Evolutionary conservation across 768 basidiomycete genomes (phyloP), one percentile per base, ranked within the genome.

Genomic region (Tubosaeta sp.): DNA sequence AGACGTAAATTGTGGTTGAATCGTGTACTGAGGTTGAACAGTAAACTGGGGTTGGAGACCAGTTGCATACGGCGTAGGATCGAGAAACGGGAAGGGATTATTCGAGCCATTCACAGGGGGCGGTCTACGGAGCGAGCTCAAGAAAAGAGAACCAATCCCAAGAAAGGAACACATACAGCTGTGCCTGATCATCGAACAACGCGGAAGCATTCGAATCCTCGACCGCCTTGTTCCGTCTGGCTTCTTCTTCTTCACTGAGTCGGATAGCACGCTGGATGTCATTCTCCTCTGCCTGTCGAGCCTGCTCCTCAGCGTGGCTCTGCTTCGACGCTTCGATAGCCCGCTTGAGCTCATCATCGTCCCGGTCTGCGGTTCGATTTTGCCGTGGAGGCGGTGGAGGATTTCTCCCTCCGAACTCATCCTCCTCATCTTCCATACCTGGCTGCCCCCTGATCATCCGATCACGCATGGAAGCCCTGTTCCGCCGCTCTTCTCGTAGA

Each of bases 261-360:
- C 81, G 78, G 63, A 99, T 77, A 1, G 97, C 97, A 64, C 83
- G 74, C 58, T 83, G 75, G 22, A 98, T 68, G 59, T 97, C 97
- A n/a, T 77, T 76, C 60, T 99, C 93, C 72, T 87, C 93, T 12
- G 77, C 76, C 46, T 64, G 57, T 43, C 69, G 63, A 31, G 78
- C 74, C 63, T 87, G 85, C 50, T 95, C 91, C 63, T 82, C 81
- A 10, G 81, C 86, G 56, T 83, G 72, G 3, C 73, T 76, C 63
- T 78, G 77, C 74, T 93, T 95, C 60, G 89, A 92, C 72, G 86
- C 92, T 67, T 95, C 94, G 53, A 98, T 92, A 5, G 95, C 95
- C 35, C 77, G 74, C 57, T 75, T 76, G 53, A 98, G 72, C 49
- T 98, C 95, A 7, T 92, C 92, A 31, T 97, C 92, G 35, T 88